These are phyloP conservation scores for Durusdinium trenchii DNA, from an alignment of 73 alveolate species.

Conservation along the genomic window DNA sequence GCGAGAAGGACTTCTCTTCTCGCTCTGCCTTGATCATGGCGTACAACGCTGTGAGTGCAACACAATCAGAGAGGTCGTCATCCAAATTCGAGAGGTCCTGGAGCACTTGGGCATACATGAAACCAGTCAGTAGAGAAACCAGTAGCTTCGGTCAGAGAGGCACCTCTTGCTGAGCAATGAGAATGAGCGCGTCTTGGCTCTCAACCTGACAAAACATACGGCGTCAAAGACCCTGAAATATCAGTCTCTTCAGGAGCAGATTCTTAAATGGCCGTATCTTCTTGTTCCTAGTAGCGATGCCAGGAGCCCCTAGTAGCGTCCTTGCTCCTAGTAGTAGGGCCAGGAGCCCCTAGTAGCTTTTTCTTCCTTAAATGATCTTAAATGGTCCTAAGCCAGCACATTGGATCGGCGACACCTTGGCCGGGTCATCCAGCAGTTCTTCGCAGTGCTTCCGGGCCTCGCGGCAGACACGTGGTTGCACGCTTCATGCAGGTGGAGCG, in stretches of 20 bases:
- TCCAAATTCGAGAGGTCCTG: conserved; percentile 63
- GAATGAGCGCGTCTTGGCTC: conserved; percentile 60
- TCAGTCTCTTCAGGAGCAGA: too few species aligned
- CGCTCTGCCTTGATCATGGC: conserved; percentile 94
- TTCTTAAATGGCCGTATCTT: too few species aligned
- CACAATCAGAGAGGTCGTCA: conserved; percentile 49
- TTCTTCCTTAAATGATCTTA: too few species aligned
- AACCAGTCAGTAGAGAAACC: not conserved
- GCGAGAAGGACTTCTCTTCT: conserved; percentile 40
- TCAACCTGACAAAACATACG: conserved; percentile 16
- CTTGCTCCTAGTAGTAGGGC: too few species aligned
- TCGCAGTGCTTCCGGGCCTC: conserved; percentile 72
- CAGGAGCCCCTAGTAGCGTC: too few species aligned
- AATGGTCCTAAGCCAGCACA: too few species aligned
- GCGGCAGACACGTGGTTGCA: too few species aligned
- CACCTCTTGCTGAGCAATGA: conserved; percentile 75
- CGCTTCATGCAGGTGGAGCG: too few species aligned
- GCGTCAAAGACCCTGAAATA: too few species aligned
- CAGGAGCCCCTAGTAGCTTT: too few species aligned
- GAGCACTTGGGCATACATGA: not conserved
- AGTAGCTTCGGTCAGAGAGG: not conserved
- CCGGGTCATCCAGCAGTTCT: conserved; percentile 26
- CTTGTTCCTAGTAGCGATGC: too few species aligned
- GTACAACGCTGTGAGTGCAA: conserved; percentile 60
- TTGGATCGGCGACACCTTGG: conserved; percentile 7